Base-by-base conservation (phyloP, 306 rosid genomes). In the Cicer chorassanicum region DNA sequence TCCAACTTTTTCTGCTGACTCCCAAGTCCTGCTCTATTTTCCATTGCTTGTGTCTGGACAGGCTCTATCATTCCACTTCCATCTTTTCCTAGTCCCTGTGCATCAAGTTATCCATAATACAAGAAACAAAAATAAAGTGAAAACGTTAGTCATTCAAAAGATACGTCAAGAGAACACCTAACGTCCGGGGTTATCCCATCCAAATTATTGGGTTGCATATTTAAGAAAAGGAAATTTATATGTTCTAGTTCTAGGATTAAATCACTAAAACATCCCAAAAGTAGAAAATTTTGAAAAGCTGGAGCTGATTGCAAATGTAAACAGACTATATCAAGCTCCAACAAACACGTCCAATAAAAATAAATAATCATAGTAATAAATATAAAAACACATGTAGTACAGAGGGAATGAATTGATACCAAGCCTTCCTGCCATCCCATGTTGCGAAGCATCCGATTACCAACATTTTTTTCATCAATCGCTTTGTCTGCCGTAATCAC, bases 341-440 rank as follows among this genome's bases (percentile, higher is more conserved):
- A 41, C 61, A 84, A 77, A 72, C 80, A 77, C 21, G 44, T 57
- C 43, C 11, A 62, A 68, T 77, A 67, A 55, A 0, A 68, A 53
- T 53, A 53, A 53, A 16, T 53, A n/a, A 49, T n/a, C 19, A 6
- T 49, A n/a, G 15, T 13, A 61, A 71, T 36, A 65, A 38, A 44
- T 45, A 45, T 18, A 39, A 39, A 79, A 67, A 74, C 62, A 62
- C 15, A 71, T 21, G 71, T 15, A 72, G 61, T 50, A 65, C 48
- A 79, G 50, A 79, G 84, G 77, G 89, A 78, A 85, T 57, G 82
- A 87, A 83, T 77, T 45, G 84, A 79, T 94, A 94, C 98, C 98
- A 82, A 88, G 89, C 98, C 98, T 87, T 94, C 97, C 12, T 94
- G 98, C 98, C 98, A 94, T 70, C 98, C 98, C 98, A 94, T 94